Conservation (phyloP, 345 rosid species). For the Murraya paniculata region DNA sequence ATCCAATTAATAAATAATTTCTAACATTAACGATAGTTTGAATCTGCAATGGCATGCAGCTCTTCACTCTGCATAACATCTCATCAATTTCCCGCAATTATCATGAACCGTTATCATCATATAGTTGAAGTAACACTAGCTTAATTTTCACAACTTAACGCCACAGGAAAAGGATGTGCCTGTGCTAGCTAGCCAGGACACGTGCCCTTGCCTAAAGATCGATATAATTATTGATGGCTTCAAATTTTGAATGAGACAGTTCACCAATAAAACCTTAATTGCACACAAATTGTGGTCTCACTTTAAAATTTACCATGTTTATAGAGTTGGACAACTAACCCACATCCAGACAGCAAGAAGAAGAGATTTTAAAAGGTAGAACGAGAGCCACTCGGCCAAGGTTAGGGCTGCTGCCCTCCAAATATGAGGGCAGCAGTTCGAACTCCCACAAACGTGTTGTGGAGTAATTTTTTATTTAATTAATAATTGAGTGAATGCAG, state of each 20-base stretch:
- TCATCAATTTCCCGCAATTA: too few species aligned
- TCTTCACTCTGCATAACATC: too few species aligned
- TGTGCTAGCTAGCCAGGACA: not conserved
- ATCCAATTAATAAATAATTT: too few species aligned
- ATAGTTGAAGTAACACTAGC: not conserved
- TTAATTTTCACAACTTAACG: slow-evolving; percentile 1
- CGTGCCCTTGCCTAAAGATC: not conserved
- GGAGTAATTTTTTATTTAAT: too few species aligned
- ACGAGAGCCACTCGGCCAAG: too few species aligned
- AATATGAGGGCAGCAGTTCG: too few species aligned
- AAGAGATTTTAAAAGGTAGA: not conserved
- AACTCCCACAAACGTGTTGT: too few species aligned
- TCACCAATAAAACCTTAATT: slow-evolving; percentile 15
- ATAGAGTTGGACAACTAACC: slow-evolving; percentile 1
- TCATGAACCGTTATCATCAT: not conserved
- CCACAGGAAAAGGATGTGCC: slow-evolving; percentile 20
- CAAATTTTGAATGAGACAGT: slow-evolving; percentile 22
- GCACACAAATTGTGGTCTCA: not conserved
- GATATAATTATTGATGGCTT: slow-evolving; percentile 8
- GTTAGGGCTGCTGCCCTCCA: too few species aligned
- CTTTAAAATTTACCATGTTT: not conserved
- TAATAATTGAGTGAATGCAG: too few species aligned
- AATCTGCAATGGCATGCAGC: too few species aligned
- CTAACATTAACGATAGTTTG: too few species aligned
- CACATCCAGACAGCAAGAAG: not conserved